Evolutionary conservation across 129 eudicot genomes (phyloP), one percentile per base, ranked within the genome.

Genomic region (Flaveria brownii): DNA sequence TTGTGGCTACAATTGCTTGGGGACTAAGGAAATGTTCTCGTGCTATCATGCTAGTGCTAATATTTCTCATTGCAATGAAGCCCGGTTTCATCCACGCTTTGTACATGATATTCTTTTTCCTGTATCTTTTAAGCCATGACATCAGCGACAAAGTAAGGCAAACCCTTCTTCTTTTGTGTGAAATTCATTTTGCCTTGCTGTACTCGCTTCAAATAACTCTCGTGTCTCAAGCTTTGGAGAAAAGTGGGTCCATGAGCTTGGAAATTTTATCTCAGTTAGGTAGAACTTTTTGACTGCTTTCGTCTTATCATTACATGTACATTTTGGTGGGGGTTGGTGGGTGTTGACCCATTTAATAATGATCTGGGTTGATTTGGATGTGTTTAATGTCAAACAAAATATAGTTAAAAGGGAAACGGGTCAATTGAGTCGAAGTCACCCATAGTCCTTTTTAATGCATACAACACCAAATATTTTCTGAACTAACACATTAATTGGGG

Each of bases 1-100:
- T 84, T 78, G 86, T 86, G 30, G 90, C 90, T 70, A 84, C 87
- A 12, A 72, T 86, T 49, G 90, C 88, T 68, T 86, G 90, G 90
- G 85, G 79, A 60, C 51, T 86, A 65, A 79, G 80, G 23, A 86
- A 84, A 77, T 75, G 86, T 46, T 86, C 88, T 28, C 90, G 90
- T 65, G 86, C 90, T 50, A 84, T 86, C 73, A 78, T 75, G 79
- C 82, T 86, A 77, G 82, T 84, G 54, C 84, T 84, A 39, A 81
- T 84, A 36, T 74, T 86, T 50, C 82, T 82, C 41, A 78, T 81
- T 36, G 90, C 90, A 52, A 77, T 84, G 79, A 86, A 76, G 36
- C 86, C 87, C 59, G 90, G 90, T 74, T 75, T 86, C 82, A 61
- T 86, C 66, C 90, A 86, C 18, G 85, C 90, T 52, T 33, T 84